These are phyloP conservation scores for Parafenestella ontariensis DNA, from an alignment of 2,329 filamentous ascomycete species.

Conservation along the genomic window DNA sequence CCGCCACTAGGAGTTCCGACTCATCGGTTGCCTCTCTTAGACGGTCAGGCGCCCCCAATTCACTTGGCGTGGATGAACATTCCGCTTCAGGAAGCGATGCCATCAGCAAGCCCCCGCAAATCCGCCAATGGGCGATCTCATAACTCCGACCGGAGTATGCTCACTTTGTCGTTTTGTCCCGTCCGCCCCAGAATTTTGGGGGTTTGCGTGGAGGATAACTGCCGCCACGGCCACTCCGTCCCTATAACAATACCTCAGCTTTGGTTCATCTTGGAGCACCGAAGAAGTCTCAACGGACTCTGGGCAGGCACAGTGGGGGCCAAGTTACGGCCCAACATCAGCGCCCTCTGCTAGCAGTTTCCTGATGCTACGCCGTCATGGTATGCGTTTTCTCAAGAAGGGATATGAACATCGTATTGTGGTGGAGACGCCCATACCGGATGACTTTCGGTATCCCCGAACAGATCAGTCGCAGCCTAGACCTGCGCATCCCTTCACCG, in stretches of 20 bases:
- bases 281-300: not conserved
- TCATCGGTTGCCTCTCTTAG: not conserved
- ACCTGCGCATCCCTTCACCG: not conserved
- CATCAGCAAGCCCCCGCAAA: slow-evolving; percentile 13
- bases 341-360: not conserved
- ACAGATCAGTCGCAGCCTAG: not conserved
- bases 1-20: not conserved
- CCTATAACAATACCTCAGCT: not conserved
- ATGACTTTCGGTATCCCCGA: not conserved
- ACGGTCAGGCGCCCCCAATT: not conserved
- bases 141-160: slow-evolving; percentile 2
- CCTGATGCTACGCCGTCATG: not conserved
- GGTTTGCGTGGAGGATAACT: not conserved
- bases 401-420: not conserved
- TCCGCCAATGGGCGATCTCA: slow-evolving; percentile 9
- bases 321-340: not conserved
- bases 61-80: not conserved
- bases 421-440: not conserved
- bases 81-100: slow-evolving; percentile 8
- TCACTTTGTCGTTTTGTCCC: not conserved
- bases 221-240: too few relatives aligned
- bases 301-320: not conserved
- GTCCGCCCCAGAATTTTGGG: not conserved
- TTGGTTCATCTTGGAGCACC: not conserved
- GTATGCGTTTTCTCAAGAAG: not conserved